Evolutionary conservation across 192 early-diverging fungal genomes (phyloP).

Genomic region (Coemansia sp.): DNA sequence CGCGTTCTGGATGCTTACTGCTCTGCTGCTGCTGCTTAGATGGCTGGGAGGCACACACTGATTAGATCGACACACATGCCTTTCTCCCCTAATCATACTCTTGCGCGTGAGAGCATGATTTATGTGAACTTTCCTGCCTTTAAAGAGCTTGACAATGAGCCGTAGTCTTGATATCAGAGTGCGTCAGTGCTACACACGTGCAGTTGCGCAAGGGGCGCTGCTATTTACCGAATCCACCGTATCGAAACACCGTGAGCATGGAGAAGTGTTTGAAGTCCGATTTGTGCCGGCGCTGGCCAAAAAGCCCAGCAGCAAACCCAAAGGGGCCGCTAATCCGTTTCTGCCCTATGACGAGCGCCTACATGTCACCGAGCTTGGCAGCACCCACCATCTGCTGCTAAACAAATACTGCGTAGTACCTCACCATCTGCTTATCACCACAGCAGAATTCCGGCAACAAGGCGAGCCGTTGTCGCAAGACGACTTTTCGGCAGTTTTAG

Average conservation of each 20-base stretch:
- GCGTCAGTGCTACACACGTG: constrained; percentile 29
- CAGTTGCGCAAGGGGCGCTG: constrained; percentile 37
- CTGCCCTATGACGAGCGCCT: constrained; percentile 37
- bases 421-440: constrained; percentile 59
- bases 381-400: constrained; percentile 56
- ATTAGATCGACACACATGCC: no score
- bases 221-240: constrained; percentile 45
- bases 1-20: no score
- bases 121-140: no score
- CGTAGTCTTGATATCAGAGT: constrained; percentile 24
- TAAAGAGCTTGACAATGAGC: neutral
- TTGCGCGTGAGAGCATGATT: no score
- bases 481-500: constrained; percentile 41
- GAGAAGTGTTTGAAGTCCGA: constrained; percentile 40
- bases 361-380: constrained; percentile 32
- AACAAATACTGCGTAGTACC: constrained; percentile 66
- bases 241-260: constrained; percentile 20
- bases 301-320: constrained; percentile 43
- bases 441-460: constrained; percentile 53
- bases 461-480: constrained; percentile 34
- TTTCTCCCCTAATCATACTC: no score
- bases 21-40: no score
- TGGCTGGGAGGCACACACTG: no score
- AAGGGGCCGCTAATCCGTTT: constrained; percentile 45
- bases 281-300: constrained; percentile 47